Conservation (phyloP, 139 green algal species). For the Gonium pectorale region DNA sequence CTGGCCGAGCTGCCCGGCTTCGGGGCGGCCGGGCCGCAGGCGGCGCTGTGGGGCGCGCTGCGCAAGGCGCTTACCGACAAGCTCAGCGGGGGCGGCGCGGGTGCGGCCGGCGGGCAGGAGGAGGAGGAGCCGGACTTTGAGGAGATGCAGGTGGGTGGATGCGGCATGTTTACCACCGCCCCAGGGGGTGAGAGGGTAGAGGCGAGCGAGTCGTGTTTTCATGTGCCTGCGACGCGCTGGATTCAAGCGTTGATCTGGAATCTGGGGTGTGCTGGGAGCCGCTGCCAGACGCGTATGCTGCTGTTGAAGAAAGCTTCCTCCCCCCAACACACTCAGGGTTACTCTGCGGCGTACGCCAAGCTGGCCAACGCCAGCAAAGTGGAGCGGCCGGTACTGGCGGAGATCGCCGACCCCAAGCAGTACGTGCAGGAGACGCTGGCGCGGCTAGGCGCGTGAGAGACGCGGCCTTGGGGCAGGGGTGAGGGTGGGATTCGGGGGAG, state of each 20-base stretch:
- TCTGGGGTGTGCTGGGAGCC: too few relatives aligned
- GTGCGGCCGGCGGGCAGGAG: not conserved
- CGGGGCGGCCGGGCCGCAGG: conserved; percentile 22
- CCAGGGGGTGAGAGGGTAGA: too few relatives aligned
- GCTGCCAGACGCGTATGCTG: too few relatives aligned
- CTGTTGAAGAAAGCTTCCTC: too few relatives aligned
- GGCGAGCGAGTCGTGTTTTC: too few relatives aligned
- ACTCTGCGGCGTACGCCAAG: conserved; percentile 82
- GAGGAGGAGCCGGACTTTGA: conserved; percentile 48
- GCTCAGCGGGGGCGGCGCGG: conserved; percentile 59
- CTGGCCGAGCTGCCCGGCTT: conserved; percentile 68
- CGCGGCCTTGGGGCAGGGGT: not conserved
- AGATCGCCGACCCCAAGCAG: conserved; percentile 69
- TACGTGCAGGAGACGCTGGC: conserved; percentile 54
- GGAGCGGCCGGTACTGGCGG: conserved; percentile 68
- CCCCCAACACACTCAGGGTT: conserved; percentile 56
- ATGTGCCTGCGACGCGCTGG: too few relatives aligned
- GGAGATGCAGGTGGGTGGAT: conserved; percentile 44
- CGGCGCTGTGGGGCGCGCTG: conserved; percentile 72
- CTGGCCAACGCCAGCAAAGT: conserved; percentile 82
- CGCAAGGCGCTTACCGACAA: conserved; percentile 71
- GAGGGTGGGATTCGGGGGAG: too few relatives aligned
- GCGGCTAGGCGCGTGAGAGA: conserved; percentile 11
- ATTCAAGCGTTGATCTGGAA: too few relatives aligned
- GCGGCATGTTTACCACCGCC: not conserved